Evolutionary conservation across 305 asterid genomes (phyloP).

Genomic region (Stenogyne calaminthoides): DNA sequence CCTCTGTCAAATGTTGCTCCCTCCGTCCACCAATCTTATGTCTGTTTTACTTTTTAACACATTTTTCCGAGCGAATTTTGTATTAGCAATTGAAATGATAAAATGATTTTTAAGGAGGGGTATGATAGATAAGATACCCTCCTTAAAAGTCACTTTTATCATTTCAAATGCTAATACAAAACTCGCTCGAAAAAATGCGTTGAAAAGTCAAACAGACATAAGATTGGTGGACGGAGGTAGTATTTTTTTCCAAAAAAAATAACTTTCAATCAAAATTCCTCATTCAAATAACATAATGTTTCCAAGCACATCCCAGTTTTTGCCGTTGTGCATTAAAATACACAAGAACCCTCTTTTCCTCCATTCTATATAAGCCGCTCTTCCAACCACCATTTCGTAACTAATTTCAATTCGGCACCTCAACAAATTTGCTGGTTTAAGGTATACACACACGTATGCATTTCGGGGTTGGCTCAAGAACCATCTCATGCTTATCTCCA

Average conservation of each 20-base stretch:
- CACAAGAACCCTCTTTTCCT: conserved; percentile 29
- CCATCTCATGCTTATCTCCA: conserved; percentile 19
- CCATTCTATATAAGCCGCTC: conserved; percentile 41
- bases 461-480: not conserved
- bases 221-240: too few species aligned
- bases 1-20: conserved; percentile 63
- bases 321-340: conserved; percentile 10
- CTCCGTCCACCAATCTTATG: too few species aligned
- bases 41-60: too few species aligned
- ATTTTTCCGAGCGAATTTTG: too few species aligned
- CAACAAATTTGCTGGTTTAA: conserved; percentile 4
- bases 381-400: conserved; percentile 28
- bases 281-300: conserved; percentile 33
- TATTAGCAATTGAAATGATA: too few species aligned
- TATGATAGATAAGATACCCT: too few species aligned
- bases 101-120: too few species aligned
- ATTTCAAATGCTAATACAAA: too few species aligned
- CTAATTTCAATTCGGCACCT: conserved; percentile 27
- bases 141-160: too few species aligned
- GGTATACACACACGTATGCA: conserved; percentile 25
- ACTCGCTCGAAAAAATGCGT: too few species aligned
- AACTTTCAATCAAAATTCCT: conserved; percentile 21
- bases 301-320: conserved; percentile 6
- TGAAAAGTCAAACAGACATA: too few species aligned
- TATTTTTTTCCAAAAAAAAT: not conserved